phyloP scores from a whole-genome alignment of 2,329 filamentous ascomycete species.

The Apiospora kogelbergensis region DNA sequence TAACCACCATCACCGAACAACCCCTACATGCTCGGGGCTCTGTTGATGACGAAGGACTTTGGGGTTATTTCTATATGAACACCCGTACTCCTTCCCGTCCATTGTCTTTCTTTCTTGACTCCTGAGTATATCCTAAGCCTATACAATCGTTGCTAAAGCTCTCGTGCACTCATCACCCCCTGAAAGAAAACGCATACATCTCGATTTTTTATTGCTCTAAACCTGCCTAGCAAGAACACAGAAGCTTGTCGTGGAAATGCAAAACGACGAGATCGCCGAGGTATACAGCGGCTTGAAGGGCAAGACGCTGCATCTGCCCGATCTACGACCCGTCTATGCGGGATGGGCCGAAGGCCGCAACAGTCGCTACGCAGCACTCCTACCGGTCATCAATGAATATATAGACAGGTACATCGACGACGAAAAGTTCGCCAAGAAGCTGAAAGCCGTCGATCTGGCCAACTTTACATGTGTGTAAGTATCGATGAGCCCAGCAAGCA shows the following conservation, averaged over 20 bases:
- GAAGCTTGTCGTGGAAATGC: neutral
- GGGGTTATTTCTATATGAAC: too few relatives aligned
- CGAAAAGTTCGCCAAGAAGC: slow-evolving; percentile 15
- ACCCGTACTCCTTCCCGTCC: too few relatives aligned
- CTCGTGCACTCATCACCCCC: neutral
- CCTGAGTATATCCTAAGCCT: too few relatives aligned
- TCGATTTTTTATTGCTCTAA: neutral
- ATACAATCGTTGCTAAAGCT: too few relatives aligned
- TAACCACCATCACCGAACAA: neutral
- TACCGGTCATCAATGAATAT: slow-evolving; percentile 15
- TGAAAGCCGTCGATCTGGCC: slow-evolving; percentile 19
- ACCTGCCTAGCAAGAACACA: neutral
- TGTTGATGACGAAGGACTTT: too few relatives aligned
- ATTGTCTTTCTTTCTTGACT: too few relatives aligned
- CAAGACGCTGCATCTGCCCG: slow-evolving; percentile 16
- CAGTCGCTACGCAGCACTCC: slow-evolving; percentile 16
- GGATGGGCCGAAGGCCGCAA: slow-evolving; percentile 19
- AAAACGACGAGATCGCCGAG: neutral
- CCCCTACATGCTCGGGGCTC: too few relatives aligned
- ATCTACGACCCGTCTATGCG: slow-evolving; percentile 19
- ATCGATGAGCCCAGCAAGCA: too few relatives aligned
- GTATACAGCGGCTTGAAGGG: slow-evolving; percentile 10
- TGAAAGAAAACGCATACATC: too few relatives aligned
- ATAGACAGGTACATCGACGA: slow-evolving; percentile 19
- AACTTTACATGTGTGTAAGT: slow-evolving; percentile 20